These are phyloP conservation scores for Suhomyces coccinellae DNA, from an alignment of 1,139 yeast species.

Conservation along the genomic window DNA sequence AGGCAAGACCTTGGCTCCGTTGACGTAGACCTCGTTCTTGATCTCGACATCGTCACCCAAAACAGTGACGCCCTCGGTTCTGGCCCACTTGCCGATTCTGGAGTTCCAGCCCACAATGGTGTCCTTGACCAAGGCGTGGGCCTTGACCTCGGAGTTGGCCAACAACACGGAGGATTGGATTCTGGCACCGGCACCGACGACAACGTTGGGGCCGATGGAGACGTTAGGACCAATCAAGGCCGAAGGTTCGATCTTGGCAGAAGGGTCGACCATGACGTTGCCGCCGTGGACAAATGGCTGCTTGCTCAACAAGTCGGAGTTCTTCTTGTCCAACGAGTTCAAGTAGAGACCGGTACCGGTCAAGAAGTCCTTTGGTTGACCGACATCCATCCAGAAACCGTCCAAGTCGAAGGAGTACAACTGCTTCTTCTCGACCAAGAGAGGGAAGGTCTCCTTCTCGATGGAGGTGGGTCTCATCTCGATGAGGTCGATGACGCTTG, in stretches of 20 bases:
- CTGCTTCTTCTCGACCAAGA: slow-evolving; percentile 82
- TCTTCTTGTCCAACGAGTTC: slow-evolving; percentile 79
- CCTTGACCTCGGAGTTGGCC: slow-evolving; percentile 88
- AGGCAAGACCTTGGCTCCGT: slow-evolving; percentile 98
- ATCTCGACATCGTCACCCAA: slow-evolving; percentile 99
- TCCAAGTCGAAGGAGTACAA: slow-evolving; percentile 95
- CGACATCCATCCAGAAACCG: slow-evolving; percentile 99
- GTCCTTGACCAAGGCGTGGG: slow-evolving; percentile 97
- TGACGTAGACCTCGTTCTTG: slow-evolving; percentile 97
- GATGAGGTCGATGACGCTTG: slow-evolving; percentile 92
- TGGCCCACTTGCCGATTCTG: slow-evolving; percentile 98
- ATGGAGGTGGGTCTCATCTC: slow-evolving; percentile 98
- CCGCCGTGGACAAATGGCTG: slow-evolving; percentile 84
- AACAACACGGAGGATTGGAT: slow-evolving; percentile 92
- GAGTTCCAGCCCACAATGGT: slow-evolving; percentile 99
- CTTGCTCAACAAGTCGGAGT: slow-evolving; percentile 65
- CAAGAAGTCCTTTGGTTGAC: slow-evolving; percentile 99
- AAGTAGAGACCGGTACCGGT: slow-evolving; percentile 95
- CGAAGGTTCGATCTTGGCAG: slow-evolving; percentile 88
- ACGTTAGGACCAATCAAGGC: slow-evolving; percentile 99
- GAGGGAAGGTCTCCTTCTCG: slow-evolving; percentile 99
- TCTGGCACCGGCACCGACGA: slow-evolving; percentile 98
- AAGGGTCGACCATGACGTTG: slow-evolving; percentile 90
- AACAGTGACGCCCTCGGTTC: slow-evolving; percentile 96
- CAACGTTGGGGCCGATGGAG: slow-evolving; percentile 95